A percentile compares a stretch with the other conserved stretches of the same genome.
Evolutionary conservation across 2,329 filamentous ascomycete genomes (phyloP).

Genomic region (Trichoderma afroharzianum): DNA sequence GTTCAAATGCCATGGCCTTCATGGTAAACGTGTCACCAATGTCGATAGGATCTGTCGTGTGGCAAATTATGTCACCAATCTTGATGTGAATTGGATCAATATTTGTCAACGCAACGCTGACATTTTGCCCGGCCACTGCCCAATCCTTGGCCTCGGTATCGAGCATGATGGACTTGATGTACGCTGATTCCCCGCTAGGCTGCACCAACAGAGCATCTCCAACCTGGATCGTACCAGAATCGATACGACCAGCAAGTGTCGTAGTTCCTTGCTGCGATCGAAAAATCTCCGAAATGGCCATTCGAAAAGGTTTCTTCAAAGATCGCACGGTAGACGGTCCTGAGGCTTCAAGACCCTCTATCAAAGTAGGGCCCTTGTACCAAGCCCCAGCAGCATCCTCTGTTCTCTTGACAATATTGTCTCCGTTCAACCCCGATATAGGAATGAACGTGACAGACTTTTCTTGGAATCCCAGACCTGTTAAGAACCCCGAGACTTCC

Average conservation of each 20-base stretch:
- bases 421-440: conserved; percentile 82
- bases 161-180: conserved; percentile 76
- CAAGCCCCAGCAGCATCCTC: conserved; percentile 60
- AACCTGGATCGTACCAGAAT: conserved; percentile 76
- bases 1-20: conserved; percentile 85
- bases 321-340: conserved; percentile 64
- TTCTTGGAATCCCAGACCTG: conserved; percentile 72
- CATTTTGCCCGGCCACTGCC: conserved; percentile 89
- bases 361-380: conserved; percentile 76
- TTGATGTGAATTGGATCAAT: conserved; percentile 81
- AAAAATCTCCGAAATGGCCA: conserved; percentile 87
- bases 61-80: conserved; percentile 83
- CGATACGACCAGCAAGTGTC: conserved; percentile 81
- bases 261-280: conserved; percentile 75
- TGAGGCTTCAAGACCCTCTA: conserved; percentile 81
- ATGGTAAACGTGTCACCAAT: conserved; percentile 72
- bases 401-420: conserved; percentile 69
- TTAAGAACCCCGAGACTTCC: conserved; percentile 79
- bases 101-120: conserved; percentile 76
- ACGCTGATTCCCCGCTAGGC: conserved; percentile 76
- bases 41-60: conserved; percentile 60
- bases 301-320: conserved; percentile 73
- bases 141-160: conserved; percentile 73
- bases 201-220: conserved; percentile 78
- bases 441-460: conserved; percentile 86